Conservation (phyloP, 2,329 filamentous ascomycete species). For the Ophiocordyceps camponoti-leonardi region DNA sequence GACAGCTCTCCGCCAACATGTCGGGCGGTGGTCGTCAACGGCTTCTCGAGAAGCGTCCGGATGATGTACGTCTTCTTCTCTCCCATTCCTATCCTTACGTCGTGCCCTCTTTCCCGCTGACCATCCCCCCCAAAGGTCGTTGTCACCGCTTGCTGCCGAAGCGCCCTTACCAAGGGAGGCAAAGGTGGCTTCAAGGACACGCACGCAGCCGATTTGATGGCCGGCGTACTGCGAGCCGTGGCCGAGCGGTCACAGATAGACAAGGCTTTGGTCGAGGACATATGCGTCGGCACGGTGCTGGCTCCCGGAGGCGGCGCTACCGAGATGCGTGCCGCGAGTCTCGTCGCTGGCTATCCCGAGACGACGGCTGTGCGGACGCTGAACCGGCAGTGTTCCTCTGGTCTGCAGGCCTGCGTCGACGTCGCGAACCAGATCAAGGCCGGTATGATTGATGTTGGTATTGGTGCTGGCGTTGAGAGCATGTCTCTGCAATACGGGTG, state of each 20-base stretch:
- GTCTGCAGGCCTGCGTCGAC: slow-evolving; percentile 82
- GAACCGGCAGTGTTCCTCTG: slow-evolving; percentile 90
- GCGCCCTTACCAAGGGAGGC: slow-evolving; percentile 80
- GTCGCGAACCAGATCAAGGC: slow-evolving; percentile 81
- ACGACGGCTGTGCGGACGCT: slow-evolving; percentile 68
- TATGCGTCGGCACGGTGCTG: slow-evolving; percentile 81
- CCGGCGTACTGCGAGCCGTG: slow-evolving; percentile 65
- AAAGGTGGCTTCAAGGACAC: slow-evolving; percentile 96
- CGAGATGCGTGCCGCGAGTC: slow-evolving; percentile 82
- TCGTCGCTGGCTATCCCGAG: slow-evolving; percentile 83
- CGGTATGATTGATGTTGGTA: slow-evolving; percentile 89
- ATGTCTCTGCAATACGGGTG: slow-evolving; percentile 80
- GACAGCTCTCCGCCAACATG: slow-evolving; percentile 46
- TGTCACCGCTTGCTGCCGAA: slow-evolving; percentile 81
- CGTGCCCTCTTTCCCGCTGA: too few relatives aligned
- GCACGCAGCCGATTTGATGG: slow-evolving; percentile 66
- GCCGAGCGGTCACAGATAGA: slow-evolving; percentile 79
- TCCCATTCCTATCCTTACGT: too few relatives aligned
- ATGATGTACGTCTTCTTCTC: slow-evolving; percentile 38
- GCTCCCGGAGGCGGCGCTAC: slow-evolving; percentile 88
- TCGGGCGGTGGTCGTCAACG: slow-evolving; percentile 32
- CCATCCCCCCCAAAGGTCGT: slow-evolving; percentile 52
- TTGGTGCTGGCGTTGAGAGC: slow-evolving; percentile 90
- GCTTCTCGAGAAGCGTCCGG: slow-evolving; percentile 47
- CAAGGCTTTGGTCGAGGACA: slow-evolving; percentile 75